Evolutionary conservation across 2,329 filamentous ascomycete species (phyloP), one percentile per base, ranked within the genome.

Genomic region (Tolypocladium ovalisporum): DNA sequence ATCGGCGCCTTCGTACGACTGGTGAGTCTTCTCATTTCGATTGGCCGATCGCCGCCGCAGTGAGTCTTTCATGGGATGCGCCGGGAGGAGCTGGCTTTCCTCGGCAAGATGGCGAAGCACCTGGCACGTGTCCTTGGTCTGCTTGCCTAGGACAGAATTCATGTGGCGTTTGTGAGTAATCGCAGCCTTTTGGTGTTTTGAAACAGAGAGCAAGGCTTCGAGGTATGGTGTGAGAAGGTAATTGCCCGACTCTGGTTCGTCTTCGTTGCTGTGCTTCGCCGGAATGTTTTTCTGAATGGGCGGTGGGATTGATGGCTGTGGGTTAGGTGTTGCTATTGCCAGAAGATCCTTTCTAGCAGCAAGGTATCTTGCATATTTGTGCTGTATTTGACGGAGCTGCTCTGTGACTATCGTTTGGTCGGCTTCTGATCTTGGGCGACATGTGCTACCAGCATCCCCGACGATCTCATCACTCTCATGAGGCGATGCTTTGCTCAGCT

Each of bases 151-250:
- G 19, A 73, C 67, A 19, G 73, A 66, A 58, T 76, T 80, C 53
- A 84, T 70, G 64, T 86, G 78, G 0, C 82, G 76, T 62, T 84
- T 86, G 61, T 86, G 80, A 36, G 79, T 70, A 51, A 85, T 81
- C 32, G 79, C 69, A 0, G 73, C 72, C 64, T 82, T 86, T 67
- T 87, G 83, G 55, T 78, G 77, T 51, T 73, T 79, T 6, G 82
- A 78, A 5, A 84, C 65, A 2, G 73, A 66, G 29, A 84, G 72
- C 1, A 87, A 69, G 13, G 73, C 71, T 59, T 81, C 75, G 17
- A 87, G 70, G 62, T 84, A 85, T 2, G 83, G 82, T 1, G 77
- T 76, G 5, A 84, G 69, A 12, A 85, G 73, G 62, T 82, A 66
- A 12, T 68, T 68, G 42, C 63, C 66, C 6, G 67, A 63, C 6